These are phyloP conservation scores for Solioccasus polychromus DNA, from an alignment of 768 basidiomycete species.

Conservation along the genomic window DNA sequence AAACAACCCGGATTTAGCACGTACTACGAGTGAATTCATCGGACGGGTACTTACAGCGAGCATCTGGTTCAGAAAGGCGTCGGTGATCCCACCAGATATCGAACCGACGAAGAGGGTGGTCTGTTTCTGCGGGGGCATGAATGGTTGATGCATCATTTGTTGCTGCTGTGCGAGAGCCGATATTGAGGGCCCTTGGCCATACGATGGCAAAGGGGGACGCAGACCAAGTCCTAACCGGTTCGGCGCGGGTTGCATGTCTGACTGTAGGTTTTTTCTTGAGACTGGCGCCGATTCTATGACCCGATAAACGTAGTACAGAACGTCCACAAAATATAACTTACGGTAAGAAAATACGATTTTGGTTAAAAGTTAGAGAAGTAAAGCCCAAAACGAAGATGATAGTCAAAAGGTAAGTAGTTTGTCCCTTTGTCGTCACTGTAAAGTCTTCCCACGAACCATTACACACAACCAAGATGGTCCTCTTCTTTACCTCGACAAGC, in stretches of 20 bases:
- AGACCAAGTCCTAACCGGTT: slow-evolving; percentile 86
- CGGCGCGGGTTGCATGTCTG: slow-evolving; percentile 58
- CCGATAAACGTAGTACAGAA: background rate
- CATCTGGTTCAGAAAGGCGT: slow-evolving; percentile 74
- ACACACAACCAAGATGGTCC: slow-evolving; percentile 52
- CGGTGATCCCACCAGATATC: slow-evolving; percentile 90
- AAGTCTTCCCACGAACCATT: too few relatives aligned
- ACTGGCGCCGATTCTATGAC: background rate
- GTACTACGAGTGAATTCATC: background rate
- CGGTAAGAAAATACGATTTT: background rate
- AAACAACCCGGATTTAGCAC: background rate
- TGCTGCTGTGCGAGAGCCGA: slow-evolving; percentile 88
- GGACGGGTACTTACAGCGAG: slow-evolving; percentile 56
- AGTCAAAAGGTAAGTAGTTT: too few relatives aligned
- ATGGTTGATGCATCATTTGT: slow-evolving; percentile 56
- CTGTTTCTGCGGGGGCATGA: slow-evolving; percentile 68
- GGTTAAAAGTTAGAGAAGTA: background rate
- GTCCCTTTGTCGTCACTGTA: too few relatives aligned
- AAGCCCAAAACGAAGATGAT: background rate
- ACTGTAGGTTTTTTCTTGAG: slow-evolving; percentile 3
- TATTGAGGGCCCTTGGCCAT: slow-evolving; percentile 90
- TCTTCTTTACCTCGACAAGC: slow-evolving; percentile 61
- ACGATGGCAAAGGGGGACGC: slow-evolving; percentile 83
- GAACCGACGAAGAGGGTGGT: slow-evolving; percentile 88
- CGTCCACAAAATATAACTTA: background rate